These are phyloP conservation scores for Sporothrix luriei DNA, from an alignment of 2,329 filamentous ascomycete genomes.

Conservation along the genomic window DNA sequence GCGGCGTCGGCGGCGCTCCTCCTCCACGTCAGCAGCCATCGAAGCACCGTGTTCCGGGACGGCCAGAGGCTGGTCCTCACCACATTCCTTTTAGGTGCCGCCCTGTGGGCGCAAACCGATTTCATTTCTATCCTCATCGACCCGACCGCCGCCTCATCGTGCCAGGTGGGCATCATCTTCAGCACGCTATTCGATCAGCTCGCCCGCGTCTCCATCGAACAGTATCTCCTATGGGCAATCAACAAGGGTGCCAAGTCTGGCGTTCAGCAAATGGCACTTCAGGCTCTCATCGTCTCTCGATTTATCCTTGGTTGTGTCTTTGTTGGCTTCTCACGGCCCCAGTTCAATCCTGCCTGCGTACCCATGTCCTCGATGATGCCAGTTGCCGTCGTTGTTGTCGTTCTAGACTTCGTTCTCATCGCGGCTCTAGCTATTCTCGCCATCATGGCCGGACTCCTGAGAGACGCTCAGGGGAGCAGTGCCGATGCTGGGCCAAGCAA, in stretches of 20 bases:
- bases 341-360: slow-evolving; percentile 57
- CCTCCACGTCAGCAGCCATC: slow-evolving; percentile 52
- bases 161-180: slow-evolving; percentile 57
- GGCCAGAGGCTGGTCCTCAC: slow-evolving; percentile 67
- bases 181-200: slow-evolving; percentile 61
- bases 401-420: slow-evolving; percentile 52
- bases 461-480: slow-evolving; percentile 41
- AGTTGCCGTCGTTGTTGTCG: slow-evolving; percentile 51
- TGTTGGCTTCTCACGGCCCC: slow-evolving; percentile 56
- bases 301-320: slow-evolving; percentile 58
- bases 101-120: slow-evolving; percentile 57
- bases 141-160: slow-evolving; percentile 48
- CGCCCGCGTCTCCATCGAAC: slow-evolving; percentile 56
- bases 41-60: slow-evolving; percentile 56
- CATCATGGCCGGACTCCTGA: slow-evolving; percentile 45
- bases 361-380: slow-evolving; percentile 50
- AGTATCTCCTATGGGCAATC: slow-evolving; percentile 57
- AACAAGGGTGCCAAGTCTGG: slow-evolving; percentile 44
- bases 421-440: slow-evolving; percentile 48
- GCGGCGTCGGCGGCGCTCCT: slow-evolving; percentile 53
- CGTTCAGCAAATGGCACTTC: slow-evolving; percentile 47
- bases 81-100: slow-evolving; percentile 54
- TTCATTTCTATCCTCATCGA: slow-evolving; percentile 56
- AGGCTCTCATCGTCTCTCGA: slow-evolving; percentile 52
- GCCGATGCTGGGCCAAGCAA: slow-evolving; percentile 44